These are phyloP conservation scores for Botrytis elliptica DNA, from an alignment of 2,329 filamentous ascomycete species.

Conservation along the genomic window DNA sequence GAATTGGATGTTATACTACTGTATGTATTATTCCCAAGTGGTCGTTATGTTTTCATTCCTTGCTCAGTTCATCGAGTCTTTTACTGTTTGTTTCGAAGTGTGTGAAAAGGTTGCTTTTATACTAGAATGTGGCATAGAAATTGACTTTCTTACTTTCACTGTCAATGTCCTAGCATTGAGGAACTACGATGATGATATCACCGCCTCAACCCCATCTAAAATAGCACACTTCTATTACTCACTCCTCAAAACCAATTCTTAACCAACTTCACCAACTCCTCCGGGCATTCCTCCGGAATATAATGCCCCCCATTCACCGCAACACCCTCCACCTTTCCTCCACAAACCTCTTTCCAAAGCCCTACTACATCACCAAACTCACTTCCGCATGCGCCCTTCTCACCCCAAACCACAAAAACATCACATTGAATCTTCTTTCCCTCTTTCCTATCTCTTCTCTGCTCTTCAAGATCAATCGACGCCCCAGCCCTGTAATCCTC, in stretches of 20 bases:
- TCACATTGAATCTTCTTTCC: slow-evolving; percentile 48
- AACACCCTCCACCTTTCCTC: slow-evolving; percentile 43
- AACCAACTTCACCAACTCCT: slow-evolving; percentile 46
- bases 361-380: slow-evolving; percentile 47
- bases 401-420: slow-evolving; percentile 52
- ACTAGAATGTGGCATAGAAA: neutral
- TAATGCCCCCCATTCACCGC: slow-evolving; percentile 50
- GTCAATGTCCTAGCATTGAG: neutral
- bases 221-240: neutral
- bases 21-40: neutral
- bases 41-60: neutral
- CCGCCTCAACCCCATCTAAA: neutral
- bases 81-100: neutral
- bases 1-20: too few relatives aligned
- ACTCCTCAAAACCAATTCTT: slow-evolving; percentile 40
- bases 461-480: slow-evolving; percentile 52
- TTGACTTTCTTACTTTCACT: neutral
- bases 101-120: neutral
- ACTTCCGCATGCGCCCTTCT: slow-evolving; percentile 48
- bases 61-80: neutral
- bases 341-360: slow-evolving; percentile 52
- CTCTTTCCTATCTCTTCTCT: slow-evolving; percentile 45
- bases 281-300: slow-evolving; percentile 52
- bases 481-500: slow-evolving; percentile 57
- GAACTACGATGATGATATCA: neutral